Conservation (phyloP, 2,329 filamentous ascomycete genomes). For the Neophaeococcomyces mojaviensis region DNA sequence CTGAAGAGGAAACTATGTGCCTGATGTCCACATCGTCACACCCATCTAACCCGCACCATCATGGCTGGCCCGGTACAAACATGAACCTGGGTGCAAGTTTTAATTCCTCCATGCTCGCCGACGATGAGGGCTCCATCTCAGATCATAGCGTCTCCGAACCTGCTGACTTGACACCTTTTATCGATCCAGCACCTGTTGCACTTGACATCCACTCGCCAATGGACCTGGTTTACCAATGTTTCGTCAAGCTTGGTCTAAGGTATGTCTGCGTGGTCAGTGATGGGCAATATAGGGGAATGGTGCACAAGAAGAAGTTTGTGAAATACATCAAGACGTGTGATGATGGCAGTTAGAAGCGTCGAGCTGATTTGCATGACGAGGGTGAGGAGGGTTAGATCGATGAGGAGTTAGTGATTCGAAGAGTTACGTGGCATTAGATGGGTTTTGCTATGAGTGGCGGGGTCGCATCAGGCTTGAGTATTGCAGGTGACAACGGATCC, state of each 20-base stretch:
- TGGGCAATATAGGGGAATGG: conserved; percentile 80
- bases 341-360: conserved; percentile 1
- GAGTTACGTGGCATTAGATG: background rate
- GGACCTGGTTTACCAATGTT: conserved; percentile 93
- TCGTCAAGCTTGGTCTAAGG: conserved; percentile 83
- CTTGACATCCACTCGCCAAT: conserved; percentile 85
- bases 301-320: conserved; percentile 96
- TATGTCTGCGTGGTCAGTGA: conserved; percentile 86
- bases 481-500: no score
- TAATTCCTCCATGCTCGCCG: conserved; percentile 51
- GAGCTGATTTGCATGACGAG: background rate
- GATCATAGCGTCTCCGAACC: conserved; percentile 43
- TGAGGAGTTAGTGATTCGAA: background rate
- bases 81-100: conserved; percentile 44
- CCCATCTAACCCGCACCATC: conserved; percentile 37
- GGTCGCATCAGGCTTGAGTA: no score
- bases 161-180: conserved; percentile 81
- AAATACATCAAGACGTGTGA: conserved; percentile 58
- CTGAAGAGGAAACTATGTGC: conserved; percentile 61
- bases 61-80: conserved; percentile 16
- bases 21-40: conserved; percentile 62
- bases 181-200: conserved; percentile 83
- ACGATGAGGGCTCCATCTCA: conserved; percentile 45
- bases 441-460: no score
- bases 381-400: background rate